Conservation (phyloP, 768 basidiomycete species). For the Xerocomus brunneocitrinus region DNA sequence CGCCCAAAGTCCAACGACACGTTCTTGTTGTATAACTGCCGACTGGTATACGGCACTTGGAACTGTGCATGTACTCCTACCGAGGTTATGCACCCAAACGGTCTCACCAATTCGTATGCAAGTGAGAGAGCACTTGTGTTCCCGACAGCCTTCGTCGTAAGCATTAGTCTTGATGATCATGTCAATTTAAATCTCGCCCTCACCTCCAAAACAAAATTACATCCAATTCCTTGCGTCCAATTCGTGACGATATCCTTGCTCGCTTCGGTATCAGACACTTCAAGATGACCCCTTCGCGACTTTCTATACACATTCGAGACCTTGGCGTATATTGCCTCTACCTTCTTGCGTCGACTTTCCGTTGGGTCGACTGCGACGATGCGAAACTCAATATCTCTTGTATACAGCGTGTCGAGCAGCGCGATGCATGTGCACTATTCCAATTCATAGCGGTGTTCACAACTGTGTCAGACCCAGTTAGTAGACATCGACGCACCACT, state of each 20-base stretch:
- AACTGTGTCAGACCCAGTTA: background rate
- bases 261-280: slow-evolving; percentile 47
- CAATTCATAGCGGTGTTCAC: background rate
- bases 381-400: slow-evolving; percentile 42
- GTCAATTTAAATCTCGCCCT: slow-evolving; percentile 2
- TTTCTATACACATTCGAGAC: slow-evolving; percentile 40
- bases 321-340: slow-evolving; percentile 50
- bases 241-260: slow-evolving; percentile 44
- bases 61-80: slow-evolving; percentile 66
- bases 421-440: slow-evolving; percentile 56
- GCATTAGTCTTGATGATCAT: background rate
- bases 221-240: slow-evolving; percentile 57
- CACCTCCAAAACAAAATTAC: slow-evolving; percentile 67
- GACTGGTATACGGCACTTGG: slow-evolving; percentile 51
- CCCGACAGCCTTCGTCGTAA: slow-evolving; percentile 55
- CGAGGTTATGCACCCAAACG: slow-evolving; percentile 71
- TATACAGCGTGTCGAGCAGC: slow-evolving; percentile 56
- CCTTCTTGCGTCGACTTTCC: slow-evolving; percentile 53
- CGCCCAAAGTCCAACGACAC: slow-evolving; percentile 77
- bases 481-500: slow-evolving; percentile 36
- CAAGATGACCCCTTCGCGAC: slow-evolving; percentile 38
- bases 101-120: slow-evolving; percentile 65
- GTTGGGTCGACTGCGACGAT: slow-evolving; percentile 64
- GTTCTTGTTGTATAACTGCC: slow-evolving; percentile 69
- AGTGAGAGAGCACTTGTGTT: slow-evolving; percentile 58